Evolutionary conservation across 176 grass and related monocot species (phyloP), one percentile per base, ranked within the genome.

Genomic region (Aegilops umbellulata): DNA sequence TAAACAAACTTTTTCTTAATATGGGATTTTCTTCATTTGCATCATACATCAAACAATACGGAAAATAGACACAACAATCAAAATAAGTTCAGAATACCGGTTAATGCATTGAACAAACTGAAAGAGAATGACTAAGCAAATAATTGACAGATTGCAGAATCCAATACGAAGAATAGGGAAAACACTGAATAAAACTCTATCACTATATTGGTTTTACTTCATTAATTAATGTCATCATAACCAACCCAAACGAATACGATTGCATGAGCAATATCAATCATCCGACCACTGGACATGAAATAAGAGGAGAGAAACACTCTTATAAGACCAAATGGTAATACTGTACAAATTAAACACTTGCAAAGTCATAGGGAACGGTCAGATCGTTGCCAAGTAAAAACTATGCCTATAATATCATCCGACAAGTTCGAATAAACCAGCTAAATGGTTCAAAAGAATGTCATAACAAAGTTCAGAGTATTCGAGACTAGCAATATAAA

Each of bases 401-500:
- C 1, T 17, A 60, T 31, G n/a, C 20, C 31, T 67, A 35, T 20
- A 44, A 73, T 19, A 75, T 74, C 67, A 60, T 76, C 30, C 10
- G 20, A 60, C 17, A 26, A 87, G 6, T 27, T 80, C 8, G 49
- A 78, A 16, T 49, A n/a, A 62, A 46, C 22, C 26, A 38, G 15
- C 41, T 36, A 60, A 76, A 23, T 82, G 27, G 10, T 65, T 42
- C 83, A 16, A 69, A 85, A 35, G 29, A 89, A 85, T 20, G 67
- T 22, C 15, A 51, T 69, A 53, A 70, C 16, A 64, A 16, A 63
- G n/a, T 17, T 15, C 27, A 64, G 35, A 55, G 30, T 23, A 73
- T 53, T 78, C 32, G 10, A 77, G 30, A 57, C 9, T 38, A 76
- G 42, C 16, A 51, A 36, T 74, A 36, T 74, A 85, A 68, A 80